phyloP scores from a whole-genome alignment of 1,284 basidiomycete species.

The Kwoniella shivajii region DNA sequence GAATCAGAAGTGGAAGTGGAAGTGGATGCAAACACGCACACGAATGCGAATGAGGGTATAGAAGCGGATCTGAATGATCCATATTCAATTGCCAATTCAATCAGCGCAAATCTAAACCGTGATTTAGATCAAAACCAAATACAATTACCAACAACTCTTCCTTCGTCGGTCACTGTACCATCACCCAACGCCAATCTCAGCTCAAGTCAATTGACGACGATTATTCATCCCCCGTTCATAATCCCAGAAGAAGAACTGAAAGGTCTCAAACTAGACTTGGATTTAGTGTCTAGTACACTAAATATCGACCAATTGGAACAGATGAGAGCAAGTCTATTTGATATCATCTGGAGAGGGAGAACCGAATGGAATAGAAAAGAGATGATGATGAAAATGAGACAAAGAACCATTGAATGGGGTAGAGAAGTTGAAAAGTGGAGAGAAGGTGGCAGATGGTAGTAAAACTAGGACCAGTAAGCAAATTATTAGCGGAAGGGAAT shows the following conservation, averaged over 20 bases:
- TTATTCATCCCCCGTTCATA: slow-evolving; percentile 43
- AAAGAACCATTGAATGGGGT: slow-evolving; percentile 22
- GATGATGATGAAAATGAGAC: slow-evolving; percentile 63
- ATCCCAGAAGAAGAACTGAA: slow-evolving; percentile 29
- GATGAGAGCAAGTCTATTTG: slow-evolving; percentile 79
- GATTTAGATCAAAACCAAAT: slow-evolving; percentile 63
- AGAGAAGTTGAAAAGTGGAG: slow-evolving; percentile 16
- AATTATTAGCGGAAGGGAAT: no score
- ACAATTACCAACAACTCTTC: slow-evolving; percentile 58
- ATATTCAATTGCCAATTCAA: not conserved
- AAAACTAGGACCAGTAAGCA: no score
- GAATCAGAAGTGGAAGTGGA: slow-evolving; percentile 57
- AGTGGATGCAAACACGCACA: no score
- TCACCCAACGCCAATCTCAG: not conserved
- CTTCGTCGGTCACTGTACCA: not conserved
- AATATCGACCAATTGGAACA: slow-evolving; percentile 92
- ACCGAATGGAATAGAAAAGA: slow-evolving; percentile 77
- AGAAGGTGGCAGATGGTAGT: slow-evolving; percentile 6
- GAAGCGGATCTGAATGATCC: not conserved
- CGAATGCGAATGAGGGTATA: no score
- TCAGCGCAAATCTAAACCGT: not conserved
- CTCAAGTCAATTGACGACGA: slow-evolving; percentile 12
- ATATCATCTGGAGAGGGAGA: slow-evolving; percentile 76
- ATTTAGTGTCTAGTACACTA: slow-evolving; percentile 59
- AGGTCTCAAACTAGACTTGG: slow-evolving; percentile 26